phyloP scores from a whole-genome alignment of 225 moss, liverwort and hornwort genomes.

The Physcomitrellopsis africana region DNA sequence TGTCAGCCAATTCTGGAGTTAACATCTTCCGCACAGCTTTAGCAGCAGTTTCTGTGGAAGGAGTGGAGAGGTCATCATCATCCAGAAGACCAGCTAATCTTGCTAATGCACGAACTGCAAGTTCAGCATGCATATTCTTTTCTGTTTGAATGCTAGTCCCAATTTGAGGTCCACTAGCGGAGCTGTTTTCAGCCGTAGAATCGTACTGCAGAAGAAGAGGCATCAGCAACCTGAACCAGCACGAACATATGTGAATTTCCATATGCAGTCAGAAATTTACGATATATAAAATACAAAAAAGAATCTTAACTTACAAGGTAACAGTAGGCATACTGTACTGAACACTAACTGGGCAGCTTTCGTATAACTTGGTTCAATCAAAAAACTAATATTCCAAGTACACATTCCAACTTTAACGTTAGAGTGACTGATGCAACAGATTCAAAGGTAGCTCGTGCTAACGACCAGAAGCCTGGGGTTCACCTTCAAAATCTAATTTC shows the following conservation, averaged over 20 bases:
- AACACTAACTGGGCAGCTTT: not conserved
- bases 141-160: conserved; percentile 85
- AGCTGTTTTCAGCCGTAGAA: conserved; percentile 82
- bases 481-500: not conserved
- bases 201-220: conserved; percentile 88
- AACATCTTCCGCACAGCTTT: conserved; percentile 68
- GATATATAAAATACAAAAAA: not conserved
- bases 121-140: conserved; percentile 88
- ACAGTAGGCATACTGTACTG: no score
- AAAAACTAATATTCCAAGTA: no score
- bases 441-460: no score
- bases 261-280: not conserved
- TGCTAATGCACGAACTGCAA: conserved; percentile 79
- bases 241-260: conserved; percentile 9
- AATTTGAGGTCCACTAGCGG: conserved; percentile 71
- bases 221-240: conserved; percentile 67
- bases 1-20: conserved; percentile 78
- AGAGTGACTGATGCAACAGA: no score
- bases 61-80: conserved; percentile 58
- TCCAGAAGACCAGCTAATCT: conserved; percentile 75
- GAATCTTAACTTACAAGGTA: not conserved
- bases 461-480: no score
- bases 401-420: no score
- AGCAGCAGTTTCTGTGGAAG: conserved; percentile 64
- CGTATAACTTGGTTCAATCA: no score